Base-by-base conservation (phyloP, 2,329 filamentous ascomycete genomes). In the Exophiala calicioides region DNA sequence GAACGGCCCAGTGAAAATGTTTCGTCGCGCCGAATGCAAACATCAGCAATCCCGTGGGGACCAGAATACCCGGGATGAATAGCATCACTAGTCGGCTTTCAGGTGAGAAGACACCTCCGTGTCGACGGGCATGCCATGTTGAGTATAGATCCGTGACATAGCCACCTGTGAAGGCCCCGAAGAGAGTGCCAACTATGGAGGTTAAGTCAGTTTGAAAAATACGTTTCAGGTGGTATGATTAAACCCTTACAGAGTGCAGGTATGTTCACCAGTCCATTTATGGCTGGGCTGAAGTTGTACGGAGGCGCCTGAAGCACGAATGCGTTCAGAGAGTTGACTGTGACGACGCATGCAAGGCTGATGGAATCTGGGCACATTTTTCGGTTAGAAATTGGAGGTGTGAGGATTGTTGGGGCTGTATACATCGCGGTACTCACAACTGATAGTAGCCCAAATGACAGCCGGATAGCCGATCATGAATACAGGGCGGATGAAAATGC, bases 241-340 rank as follows among this genome's bases (percentile, higher is more conserved):
- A 27, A 8, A 27, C 7, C 7, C 24, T 27, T n/a, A 27, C 24
- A n/a, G 7, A 27, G n/a, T 27, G 24, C 24, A 8, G 38, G 24
- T 12, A 41, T 30, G 27, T 31, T 31, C 10, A 41, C 32, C 18
- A 41, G 20, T n/a, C 38, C 38, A 16, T 31, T 41, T 24, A 23
- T 41, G 8, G 24, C 38, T 3, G 24, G n/a, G 27, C 13, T 18
- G 16, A 30, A 41, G 38, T 31, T 41, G 38, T 41, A 41, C 3
- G 38, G 38, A 3, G 38, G 38, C 16, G 33, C 13, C 21, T 36
- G 33, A 8, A 36, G 16, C 8, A 36, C 33, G 10, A 16, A 9
- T 19, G 33, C 8, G 18, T 13, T 36, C 9, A 36, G 7, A 19
- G 16, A 20, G 38, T 26, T 41, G 26, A n/a, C 32, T n/a, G n/a